Evolutionary conservation across 2,329 filamentous ascomycete genomes (phyloP), one percentile per base, ranked within the genome.

Genomic region (Fusarium nurragi): DNA sequence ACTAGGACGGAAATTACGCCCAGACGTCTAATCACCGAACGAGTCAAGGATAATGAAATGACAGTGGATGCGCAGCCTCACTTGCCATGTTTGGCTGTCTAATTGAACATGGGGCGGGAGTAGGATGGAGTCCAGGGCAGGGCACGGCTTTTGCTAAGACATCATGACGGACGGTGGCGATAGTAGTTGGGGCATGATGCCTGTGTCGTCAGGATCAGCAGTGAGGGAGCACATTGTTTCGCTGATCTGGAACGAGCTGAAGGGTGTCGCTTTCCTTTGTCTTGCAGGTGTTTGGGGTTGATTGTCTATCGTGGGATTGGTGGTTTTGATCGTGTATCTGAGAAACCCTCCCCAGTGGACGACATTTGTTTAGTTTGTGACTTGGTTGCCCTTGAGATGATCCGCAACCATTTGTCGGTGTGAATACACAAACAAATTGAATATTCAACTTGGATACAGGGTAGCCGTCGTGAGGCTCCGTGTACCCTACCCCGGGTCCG

Each of bases 1-100:
- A 40, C 57, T 71, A 69, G 50, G 59, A 70, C 69, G 41, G 64
- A 67, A 38, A 67, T 67, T 66, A 43, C 46, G 45, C 43, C 41
- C 48, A 52, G 60, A 18, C 32, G 32, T n/a, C 43, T 45, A 45
- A 53, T 63, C 60, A 64, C 50, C 25, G 28, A 52, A 30, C 47
- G 19, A 41, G 48, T 40, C 54, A 60, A 62, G 59, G 57, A 41
- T 47, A 51, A 34, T 44, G 38, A 52, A 45, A 49, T 49, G 43
- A 49, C 36, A 48, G 61, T 65, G 46, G 50, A 16, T 44, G 51
- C 44, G 56, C 57, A 66, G 63, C 63, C 63, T 66, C 63, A 66
- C 62, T 66, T 50, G 55, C 52, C 52, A 41, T 23, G 43, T 44
- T 25, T 37, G 26, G 28, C 25, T 25, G 26, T 26, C 16, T 9